Evolutionary conservation across 1,284 basidiomycete genomes (phyloP).

Genomic region (Leccinum solheimii): DNA sequence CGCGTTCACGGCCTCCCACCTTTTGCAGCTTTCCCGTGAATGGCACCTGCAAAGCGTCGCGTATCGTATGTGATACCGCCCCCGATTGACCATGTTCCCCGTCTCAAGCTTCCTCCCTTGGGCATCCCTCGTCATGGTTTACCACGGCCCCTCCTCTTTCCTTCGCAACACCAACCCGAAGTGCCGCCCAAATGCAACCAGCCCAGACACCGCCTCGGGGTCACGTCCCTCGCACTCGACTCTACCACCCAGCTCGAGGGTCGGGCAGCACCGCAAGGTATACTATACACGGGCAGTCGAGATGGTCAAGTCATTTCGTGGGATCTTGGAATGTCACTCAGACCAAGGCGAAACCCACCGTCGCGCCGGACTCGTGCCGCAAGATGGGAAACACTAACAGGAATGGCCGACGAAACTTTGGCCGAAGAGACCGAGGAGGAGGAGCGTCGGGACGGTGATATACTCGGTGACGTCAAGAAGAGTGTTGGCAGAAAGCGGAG

Average conservation of each 20-base stretch:
- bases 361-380: conserved; percentile 32
- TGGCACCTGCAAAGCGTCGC: conserved; percentile 51
- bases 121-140: conserved; percentile 61
- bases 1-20: background rate
- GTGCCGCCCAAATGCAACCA: conserved; percentile 36
- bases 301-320: conserved; percentile 92
- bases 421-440: conserved; percentile 63
- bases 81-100: conserved; percentile 61
- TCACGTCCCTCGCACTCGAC: conserved; percentile 86
- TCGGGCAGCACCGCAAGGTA: conserved; percentile 72
- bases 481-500: conserved; percentile 40
- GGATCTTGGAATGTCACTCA: conserved; percentile 80
- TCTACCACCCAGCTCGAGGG: conserved; percentile 74
- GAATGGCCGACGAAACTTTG: conserved; percentile 71
- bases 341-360: conserved; percentile 35
- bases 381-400: conserved; percentile 76
- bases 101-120: conserved; percentile 70
- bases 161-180: conserved; percentile 31
- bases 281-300: conserved; percentile 90
- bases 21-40: conserved; percentile 17
- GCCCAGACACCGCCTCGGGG: conserved; percentile 84
- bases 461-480: conserved; percentile 68
- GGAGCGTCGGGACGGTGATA: conserved; percentile 63
- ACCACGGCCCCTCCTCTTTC: conserved; percentile 65
- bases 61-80: conserved; percentile 87